Base-by-base conservation (phyloP, 805 yeast species). In the Deakozyma indianensis region DNA sequence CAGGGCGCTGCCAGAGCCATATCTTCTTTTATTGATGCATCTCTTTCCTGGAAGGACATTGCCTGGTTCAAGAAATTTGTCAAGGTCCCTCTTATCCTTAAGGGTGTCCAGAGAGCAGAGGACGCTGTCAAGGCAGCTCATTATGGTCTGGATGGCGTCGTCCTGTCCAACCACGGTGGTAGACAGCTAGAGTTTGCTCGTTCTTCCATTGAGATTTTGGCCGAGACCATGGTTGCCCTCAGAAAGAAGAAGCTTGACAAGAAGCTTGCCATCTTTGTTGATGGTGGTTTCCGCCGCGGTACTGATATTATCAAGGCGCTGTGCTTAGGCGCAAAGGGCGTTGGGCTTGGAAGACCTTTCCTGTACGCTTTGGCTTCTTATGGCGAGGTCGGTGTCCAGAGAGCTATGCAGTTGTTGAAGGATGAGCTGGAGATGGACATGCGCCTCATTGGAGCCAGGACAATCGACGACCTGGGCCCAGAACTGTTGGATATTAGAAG, bases 1-100 rank as follows among this genome's bases (percentile, higher is more conserved):
- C 79, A 79, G 59, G 96, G 96, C 46, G 94, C 95, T 0, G 85
- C 96, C 0, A 70, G 82, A 44, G 94, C 95, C 0, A 72, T 88
- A 45, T 78, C 87, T n/a, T 71, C 86, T 1, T 87, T 88, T 61
- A 88, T 88, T 51, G 90, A 83, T 59, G 74, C 84, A 11, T 61
- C 74, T 2, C 63, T 81, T 38, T 64, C 69, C 25, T 82, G 88
- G 88, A 64, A 73, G 38, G 86, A 81, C 56, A 66, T 83, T 38
- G 66, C 69, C 23, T 71, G 74, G 60, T 69, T 83, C 58, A 68
- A 68, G 55, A 56, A 65, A 3, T 64, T 68, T 50, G 80, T 88
- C 4, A 69, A 70, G 23, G 58, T 82, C 59, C 90, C 92, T 0
- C 70, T 83, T 44, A 67, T 81, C 28, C 69, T 83, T 50, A 86